Evolutionary conservation across 495 filamentous ascomycete species (phyloP), one percentile per base, ranked within the genome.

Genomic region (Talaromyces thailandensis): DNA sequence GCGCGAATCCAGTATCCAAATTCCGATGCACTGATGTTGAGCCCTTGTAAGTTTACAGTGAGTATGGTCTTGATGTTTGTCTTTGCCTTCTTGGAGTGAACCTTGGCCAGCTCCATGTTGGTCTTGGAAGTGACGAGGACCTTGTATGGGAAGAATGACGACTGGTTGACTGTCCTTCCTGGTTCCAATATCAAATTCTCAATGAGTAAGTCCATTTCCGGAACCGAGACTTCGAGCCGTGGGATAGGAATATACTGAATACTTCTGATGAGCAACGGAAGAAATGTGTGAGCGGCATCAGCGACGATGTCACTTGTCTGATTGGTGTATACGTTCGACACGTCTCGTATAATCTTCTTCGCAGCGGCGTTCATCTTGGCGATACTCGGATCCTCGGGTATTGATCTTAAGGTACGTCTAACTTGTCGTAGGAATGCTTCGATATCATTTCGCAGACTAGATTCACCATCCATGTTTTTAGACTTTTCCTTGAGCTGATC

Each of bases 101-200:
- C 86, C 71, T 95, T 95, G 62, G 86, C 80, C 58, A 98, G 84
- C 64, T 94, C 89, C 45, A 98, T 76, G 67, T 95, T 88, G 66
- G 93, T 96, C 71, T 86, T 88, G 0, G 90, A 92, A 65, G 92
- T 85, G 40, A 96, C 75, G 43, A 88, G 85, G 60, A 96, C 80
- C 43, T 86, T 84, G 72, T 90, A 93, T 0, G 93, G 93, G 14
- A 96, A 83, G 81, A 98, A 96, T 0, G 92, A 96, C 2, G 88
- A 87, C 64, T 85, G 81, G 69, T 96, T 94, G 65, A 96, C 81
- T 2, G 91, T 94, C 32, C 77, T 79, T 23, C 93, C 93, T 0
- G 93, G 93, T 65, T 98, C 92, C 37, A 98, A 78, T 58, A 98
- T 88, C 43, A 98, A 78, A 61, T 94, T 96, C 67, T 96, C 93